A percentile compares a stretch with the other conserved stretches of the same genome.
Conservation (phyloP, 2,329 filamentous ascomycete species). For the Colletotrichum eremochloae region DNA sequence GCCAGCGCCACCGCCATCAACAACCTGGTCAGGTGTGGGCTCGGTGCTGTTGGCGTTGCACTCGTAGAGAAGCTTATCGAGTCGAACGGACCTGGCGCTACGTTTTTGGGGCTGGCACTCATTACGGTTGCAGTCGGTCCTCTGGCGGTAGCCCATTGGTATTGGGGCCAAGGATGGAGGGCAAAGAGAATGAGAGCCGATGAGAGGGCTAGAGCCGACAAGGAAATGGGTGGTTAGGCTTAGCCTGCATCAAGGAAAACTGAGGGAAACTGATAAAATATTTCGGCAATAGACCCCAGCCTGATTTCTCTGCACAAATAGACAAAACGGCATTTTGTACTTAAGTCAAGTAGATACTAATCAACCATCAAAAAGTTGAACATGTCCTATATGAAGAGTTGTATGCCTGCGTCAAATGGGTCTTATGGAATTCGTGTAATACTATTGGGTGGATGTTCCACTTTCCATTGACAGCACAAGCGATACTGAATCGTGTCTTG, state of each 20-base stretch:
- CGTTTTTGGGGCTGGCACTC: slow-evolving; percentile 28
- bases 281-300: neutral
- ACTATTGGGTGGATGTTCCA: neutral
- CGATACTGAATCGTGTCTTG: neutral
- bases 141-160: slow-evolving; percentile 32
- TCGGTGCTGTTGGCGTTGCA: slow-evolving; percentile 27
- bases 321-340: neutral
- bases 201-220: neutral
- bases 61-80: slow-evolving; percentile 15
- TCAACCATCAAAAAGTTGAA: neutral
- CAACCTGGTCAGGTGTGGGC: slow-evolving; percentile 46
- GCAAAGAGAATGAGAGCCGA: slow-evolving; percentile 13
- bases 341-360: neutral
- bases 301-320: neutral
- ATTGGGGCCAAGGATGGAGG: slow-evolving; percentile 37
- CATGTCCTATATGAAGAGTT: neutral
- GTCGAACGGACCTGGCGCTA: slow-evolving; percentile 6
- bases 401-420: neutral
- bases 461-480: neutral
- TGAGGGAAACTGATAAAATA: neutral
- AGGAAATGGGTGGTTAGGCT: neutral
- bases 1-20: slow-evolving; percentile 52
- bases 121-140: slow-evolving; percentile 21
- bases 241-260: too few relatives aligned
- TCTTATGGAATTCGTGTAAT: neutral